A percentile compares a stretch with the other conserved stretches of the same genome.
These are phyloP conservation scores for Phytopythium oedochilum DNA, from an alignment of 352 stramenopile genomes.

Conservation along the genomic window DNA sequence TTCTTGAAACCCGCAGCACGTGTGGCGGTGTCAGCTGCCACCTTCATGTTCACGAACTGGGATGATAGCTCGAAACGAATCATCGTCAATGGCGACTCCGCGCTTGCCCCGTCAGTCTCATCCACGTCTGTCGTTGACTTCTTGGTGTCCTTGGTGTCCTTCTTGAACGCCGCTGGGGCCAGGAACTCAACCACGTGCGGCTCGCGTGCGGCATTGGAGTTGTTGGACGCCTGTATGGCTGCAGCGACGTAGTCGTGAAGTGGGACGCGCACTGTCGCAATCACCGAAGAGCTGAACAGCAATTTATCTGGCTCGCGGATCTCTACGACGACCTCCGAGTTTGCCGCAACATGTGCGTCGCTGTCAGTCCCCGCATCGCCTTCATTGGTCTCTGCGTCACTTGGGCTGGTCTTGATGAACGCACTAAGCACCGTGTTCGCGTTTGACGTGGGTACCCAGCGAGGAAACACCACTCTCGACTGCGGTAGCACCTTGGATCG, in stretches of 20 bases:
- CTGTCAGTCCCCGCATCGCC: background rate
- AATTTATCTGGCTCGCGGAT: conserved; percentile 67
- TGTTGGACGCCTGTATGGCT: conserved; percentile 22
- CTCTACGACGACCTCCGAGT: conserved; percentile 41
- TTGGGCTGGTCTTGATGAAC: conserved; percentile 13
- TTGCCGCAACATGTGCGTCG: background rate
- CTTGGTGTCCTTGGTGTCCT: background rate
- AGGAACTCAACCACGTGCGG: conserved; percentile 44
- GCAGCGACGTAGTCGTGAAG: conserved; percentile 42
- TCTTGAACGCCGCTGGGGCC: conserved; percentile 19
- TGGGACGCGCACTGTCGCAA: conserved; percentile 42
- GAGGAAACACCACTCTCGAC: conserved; percentile 45
- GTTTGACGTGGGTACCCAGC: conserved; percentile 44
- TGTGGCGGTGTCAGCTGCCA: background rate
- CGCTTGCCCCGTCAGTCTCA: background rate
- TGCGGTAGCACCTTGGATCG: conserved; percentile 41
- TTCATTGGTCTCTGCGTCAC: background rate
- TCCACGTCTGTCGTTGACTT: conserved; percentile 4
- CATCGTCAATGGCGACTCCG: conserved; percentile 4
- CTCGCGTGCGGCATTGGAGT: conserved; percentile 5
- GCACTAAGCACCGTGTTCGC: conserved; percentile 31
- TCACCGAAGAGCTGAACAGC: conserved; percentile 63
- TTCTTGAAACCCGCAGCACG: background rate
- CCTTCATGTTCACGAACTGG: conserved; percentile 7
- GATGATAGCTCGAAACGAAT: conserved; percentile 54